These are phyloP conservation scores for Pseudocercospora vitis DNA, from an alignment of 2,329 filamentous ascomycete species.

Conservation along the genomic window DNA sequence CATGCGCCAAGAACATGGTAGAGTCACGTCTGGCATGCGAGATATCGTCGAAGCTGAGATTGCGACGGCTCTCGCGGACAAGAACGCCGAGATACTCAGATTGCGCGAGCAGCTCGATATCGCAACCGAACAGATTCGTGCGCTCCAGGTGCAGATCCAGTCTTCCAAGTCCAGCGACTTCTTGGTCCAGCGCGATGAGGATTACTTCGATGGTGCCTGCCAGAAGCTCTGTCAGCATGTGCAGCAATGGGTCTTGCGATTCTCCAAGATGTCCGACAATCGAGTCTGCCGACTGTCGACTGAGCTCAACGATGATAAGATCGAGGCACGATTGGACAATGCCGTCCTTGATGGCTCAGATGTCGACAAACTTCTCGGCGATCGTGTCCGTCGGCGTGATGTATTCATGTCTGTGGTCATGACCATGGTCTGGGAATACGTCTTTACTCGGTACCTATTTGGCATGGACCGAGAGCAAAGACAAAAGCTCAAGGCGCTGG, in stretches of 20 bases:
- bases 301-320: slow-evolving; percentile 87
- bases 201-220: slow-evolving; percentile 92
- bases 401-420: slow-evolving; percentile 99
- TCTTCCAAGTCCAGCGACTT: slow-evolving; percentile 65
- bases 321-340: slow-evolving; percentile 91
- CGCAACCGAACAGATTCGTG: slow-evolving; percentile 62
- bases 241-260: slow-evolving; percentile 95
- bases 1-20: slow-evolving; percentile 62
- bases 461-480: slow-evolving; percentile 98
- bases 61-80: slow-evolving; percentile 67
- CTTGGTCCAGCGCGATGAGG: slow-evolving; percentile 79
- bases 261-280: slow-evolving; percentile 96
- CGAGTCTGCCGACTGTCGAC: slow-evolving; percentile 78
- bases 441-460: slow-evolving; percentile 97
- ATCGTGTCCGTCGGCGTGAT: slow-evolving; percentile 84
- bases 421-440: slow-evolving; percentile 99
- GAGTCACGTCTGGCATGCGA: slow-evolving; percentile 63
- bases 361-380: slow-evolving; percentile 81
- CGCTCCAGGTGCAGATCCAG: slow-evolving; percentile 60
- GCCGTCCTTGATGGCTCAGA: slow-evolving; percentile 91
- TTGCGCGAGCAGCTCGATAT: slow-evolving; percentile 75
- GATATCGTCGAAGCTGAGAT: slow-evolving; percentile 62
- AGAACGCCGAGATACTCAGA: slow-evolving; percentile 78
- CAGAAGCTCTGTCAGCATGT: slow-evolving; percentile 94
- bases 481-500: slow-evolving; percentile 93